phyloP scores from a whole-genome alignment of 768 basidiomycete species.

The Auricularia sp. region DNA sequence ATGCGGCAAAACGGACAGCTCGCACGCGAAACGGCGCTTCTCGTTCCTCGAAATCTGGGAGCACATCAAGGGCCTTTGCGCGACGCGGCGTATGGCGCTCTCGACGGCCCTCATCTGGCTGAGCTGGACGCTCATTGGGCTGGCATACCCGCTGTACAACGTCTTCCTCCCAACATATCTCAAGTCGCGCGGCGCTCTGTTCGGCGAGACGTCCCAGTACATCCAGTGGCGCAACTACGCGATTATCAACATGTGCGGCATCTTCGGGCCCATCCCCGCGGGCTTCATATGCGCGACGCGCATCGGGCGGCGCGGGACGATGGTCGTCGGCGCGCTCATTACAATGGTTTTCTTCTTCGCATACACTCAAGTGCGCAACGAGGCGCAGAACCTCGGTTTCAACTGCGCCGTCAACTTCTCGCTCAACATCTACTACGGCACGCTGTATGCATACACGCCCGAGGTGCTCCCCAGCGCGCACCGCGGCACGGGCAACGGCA shows the following conservation, averaged over 20 bases:
- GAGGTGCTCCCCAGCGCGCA: constrained; percentile 51
- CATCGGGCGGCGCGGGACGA: constrained; percentile 33
- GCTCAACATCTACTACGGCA: constrained; percentile 8
- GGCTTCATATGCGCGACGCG: constrained; percentile 21
- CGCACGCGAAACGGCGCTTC: constrained; percentile 20
- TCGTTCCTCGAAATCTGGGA: constrained; percentile 11
- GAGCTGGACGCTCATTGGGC: constrained; percentile 29
- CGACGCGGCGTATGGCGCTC: constrained; percentile 51
- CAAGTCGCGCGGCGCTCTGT: constrained; percentile 12
- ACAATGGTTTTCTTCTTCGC: constrained; percentile 41
- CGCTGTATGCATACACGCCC: constrained; percentile 45
- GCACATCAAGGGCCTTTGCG: constrained; percentile 55
- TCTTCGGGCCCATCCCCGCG: constrained; percentile 41
- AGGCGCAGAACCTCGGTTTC: not conserved
- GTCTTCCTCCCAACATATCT: constrained; percentile 44
- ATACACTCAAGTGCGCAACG: constrained; percentile 26
- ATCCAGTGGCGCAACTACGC: constrained; percentile 27
- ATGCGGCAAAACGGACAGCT: not conserved
- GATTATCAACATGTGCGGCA: constrained; percentile 36
- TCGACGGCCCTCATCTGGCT: constrained; percentile 41
- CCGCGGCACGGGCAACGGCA: constrained; percentile 16
- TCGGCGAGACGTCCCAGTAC: not conserved
- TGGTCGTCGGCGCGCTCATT: constrained; percentile 22
- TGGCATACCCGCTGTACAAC: constrained; percentile 46
- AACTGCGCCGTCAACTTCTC: constrained; percentile 2